phyloP scores from a whole-genome alignment of 345 rosid species.

The Populus tremula region DNA sequence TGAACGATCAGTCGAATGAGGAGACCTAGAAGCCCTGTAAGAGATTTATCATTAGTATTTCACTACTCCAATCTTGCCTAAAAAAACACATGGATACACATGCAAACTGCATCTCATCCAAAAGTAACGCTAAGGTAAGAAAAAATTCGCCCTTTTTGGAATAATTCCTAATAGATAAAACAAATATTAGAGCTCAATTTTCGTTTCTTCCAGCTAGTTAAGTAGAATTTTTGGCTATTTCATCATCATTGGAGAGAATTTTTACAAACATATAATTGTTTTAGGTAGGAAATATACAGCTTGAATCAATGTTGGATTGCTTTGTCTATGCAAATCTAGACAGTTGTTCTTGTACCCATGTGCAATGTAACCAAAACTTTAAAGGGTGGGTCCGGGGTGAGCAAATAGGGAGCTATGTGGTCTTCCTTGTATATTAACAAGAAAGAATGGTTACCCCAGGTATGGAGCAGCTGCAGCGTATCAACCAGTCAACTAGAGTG shows the following conservation, averaged over 20 bases:
- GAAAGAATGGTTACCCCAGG: too few relatives aligned
- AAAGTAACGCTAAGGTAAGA: background rate
- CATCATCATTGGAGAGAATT: background rate
- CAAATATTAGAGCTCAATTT: background rate
- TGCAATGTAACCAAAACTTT: background rate
- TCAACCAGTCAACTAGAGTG: background rate
- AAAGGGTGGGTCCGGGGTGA: background rate
- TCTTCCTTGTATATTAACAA: background rate
- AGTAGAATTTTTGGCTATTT: background rate
- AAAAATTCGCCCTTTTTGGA: background rate
- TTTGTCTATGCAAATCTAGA: background rate
- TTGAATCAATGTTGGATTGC: background rate
- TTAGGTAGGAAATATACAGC: background rate
- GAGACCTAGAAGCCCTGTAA: constrained; percentile 45
- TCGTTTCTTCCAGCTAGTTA: background rate
- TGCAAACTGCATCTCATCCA: background rate
- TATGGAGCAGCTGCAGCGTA: background rate
- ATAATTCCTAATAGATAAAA: background rate
- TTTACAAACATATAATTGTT: background rate
- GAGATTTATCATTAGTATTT: constrained; percentile 1
- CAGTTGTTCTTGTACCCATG: background rate
- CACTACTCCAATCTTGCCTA: background rate
- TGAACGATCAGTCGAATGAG: constrained; percentile 27
- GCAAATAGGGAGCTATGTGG: too few relatives aligned
- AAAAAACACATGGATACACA: background rate